Conservation (phyloP, 1,284 basidiomycete genomes). For the Chalciporus piperatoides region DNA sequence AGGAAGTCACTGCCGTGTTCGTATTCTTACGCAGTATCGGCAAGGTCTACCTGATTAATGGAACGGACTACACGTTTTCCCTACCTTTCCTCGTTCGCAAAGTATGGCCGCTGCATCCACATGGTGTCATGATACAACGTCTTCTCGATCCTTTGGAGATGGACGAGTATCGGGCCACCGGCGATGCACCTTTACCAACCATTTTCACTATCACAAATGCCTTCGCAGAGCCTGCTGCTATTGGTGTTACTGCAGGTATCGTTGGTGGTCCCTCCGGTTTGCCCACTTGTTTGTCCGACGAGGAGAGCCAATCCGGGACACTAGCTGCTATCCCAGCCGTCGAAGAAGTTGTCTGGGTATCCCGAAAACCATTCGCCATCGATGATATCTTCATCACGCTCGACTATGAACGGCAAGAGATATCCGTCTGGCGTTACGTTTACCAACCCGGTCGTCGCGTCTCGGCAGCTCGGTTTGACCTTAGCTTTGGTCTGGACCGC, state of each 20-base stretch:
- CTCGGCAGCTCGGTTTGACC: slow-evolving; percentile 52
- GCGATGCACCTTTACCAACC: slow-evolving; percentile 64
- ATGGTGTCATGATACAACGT: slow-evolving; percentile 78
- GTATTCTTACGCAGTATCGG: slow-evolving; percentile 76
- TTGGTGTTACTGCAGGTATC: slow-evolving; percentile 61
- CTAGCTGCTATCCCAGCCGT: slow-evolving; percentile 52
- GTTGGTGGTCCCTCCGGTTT: slow-evolving; percentile 41
- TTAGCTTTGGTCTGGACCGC: slow-evolving; percentile 59
- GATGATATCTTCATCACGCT: slow-evolving; percentile 57
- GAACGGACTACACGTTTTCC: slow-evolving; percentile 74
- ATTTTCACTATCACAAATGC: slow-evolving; percentile 76
- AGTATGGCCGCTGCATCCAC: slow-evolving; percentile 75
- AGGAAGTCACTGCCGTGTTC: slow-evolving; percentile 59
- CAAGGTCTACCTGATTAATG: slow-evolving; percentile 71
- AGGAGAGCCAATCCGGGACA: slow-evolving; percentile 46
- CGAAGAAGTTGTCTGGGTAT: slow-evolving; percentile 62
- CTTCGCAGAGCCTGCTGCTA: slow-evolving; percentile 68
- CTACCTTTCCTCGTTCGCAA: slow-evolving; percentile 76
- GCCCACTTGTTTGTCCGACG: slow-evolving; percentile 47
- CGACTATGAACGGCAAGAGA: slow-evolving; percentile 44
- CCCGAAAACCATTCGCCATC: slow-evolving; percentile 42
- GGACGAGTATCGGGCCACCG: slow-evolving; percentile 59
- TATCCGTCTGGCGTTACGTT: slow-evolving; percentile 70
- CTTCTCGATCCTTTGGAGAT: slow-evolving; percentile 63
- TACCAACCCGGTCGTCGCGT: slow-evolving; percentile 45